Conservation (phyloP, 495 filamentous ascomycete genomes). For the Podospora pseudoanserina region DNA sequence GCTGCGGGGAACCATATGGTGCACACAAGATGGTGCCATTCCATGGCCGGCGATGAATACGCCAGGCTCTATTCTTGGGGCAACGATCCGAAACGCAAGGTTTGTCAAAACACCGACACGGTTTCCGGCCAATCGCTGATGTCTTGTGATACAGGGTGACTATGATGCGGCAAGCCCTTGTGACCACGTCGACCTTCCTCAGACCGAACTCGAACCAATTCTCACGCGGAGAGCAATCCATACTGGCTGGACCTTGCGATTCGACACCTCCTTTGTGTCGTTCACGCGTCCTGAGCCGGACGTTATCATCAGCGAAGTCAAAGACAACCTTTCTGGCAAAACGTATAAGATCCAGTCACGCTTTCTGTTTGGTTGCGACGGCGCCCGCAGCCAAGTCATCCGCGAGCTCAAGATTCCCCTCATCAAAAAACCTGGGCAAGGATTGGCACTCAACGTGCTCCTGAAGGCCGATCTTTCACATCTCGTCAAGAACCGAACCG, state of each 20-base stretch:
- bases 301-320: constrained; percentile 37
- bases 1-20: constrained; percentile 41
- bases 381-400: constrained; percentile 51
- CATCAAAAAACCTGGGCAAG: constrained; percentile 50
- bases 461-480: constrained; percentile 52
- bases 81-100: constrained; percentile 44
- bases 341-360: constrained; percentile 48
- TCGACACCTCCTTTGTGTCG: constrained; percentile 40
- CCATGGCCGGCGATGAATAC: constrained; percentile 54
- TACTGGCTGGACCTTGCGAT: constrained; percentile 42
- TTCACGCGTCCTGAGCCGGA: constrained; percentile 30
- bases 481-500: constrained; percentile 45
- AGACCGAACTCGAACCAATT: constrained; percentile 51
- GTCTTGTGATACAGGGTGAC: constrained; percentile 40
- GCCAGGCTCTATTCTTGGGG: constrained; percentile 53
- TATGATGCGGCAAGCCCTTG: constrained; percentile 52
- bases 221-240: constrained; percentile 45
- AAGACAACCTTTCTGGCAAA: constrained; percentile 40
- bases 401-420: constrained; percentile 47
- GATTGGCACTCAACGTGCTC: constrained; percentile 52
- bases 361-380: constrained; percentile 59
- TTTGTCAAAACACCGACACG: constrained; percentile 20
- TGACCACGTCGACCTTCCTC: constrained; percentile 46
- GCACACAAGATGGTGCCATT: constrained; percentile 53
- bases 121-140: not conserved